Evolutionary conservation across 768 basidiomycete species (phyloP), one percentile per base, ranked within the genome.

Genomic region (Leccinum longicurvipes): DNA sequence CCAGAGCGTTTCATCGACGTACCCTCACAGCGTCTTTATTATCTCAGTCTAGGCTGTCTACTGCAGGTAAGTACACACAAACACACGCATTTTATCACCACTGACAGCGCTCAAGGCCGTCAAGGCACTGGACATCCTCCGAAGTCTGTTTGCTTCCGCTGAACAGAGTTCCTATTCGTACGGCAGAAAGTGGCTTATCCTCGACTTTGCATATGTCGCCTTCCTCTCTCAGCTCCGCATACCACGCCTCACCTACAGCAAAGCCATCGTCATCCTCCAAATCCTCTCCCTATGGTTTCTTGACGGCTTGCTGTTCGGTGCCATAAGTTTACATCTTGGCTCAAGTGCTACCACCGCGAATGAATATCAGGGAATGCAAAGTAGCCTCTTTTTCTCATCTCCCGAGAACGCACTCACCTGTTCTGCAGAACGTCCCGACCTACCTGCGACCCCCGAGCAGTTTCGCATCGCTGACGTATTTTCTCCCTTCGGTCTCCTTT

Each of bases 1-100:
- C 82, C 91, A 28, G 87, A 91, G 70, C 80, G 77, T 54, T 84
- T 84, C 66, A 61, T 93, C 28, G 88, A 90, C 65, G 76, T 85
- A 5, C 89, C 90, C 21, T 86, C 90, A 15, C 90, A 93, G 67
- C 79, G 93, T 49, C 79, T 90, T 6, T 91, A 94, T 64, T 80
- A 81, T 59, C 76, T 91, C 44, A 88, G 91, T 57, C 72, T 93
- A 24, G 89, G 86, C 8, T 79, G 85, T 39, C 76, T 93, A 2
- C 77, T 89, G 31, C 92, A 94, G 79, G 92, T 89, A 59, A 53
- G 79, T 60, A 7, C 25, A 0, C 17, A 1, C 23, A 0, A 0
- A 6, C 6, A 6, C 15, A 14, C 5, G 0, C 6, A 1, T 12
- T 2, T 12, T 8, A 24, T 23, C n/a, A n/a, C 36, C 48, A 5